Evolutionary conservation across 2,329 filamentous ascomycete genomes (phyloP).

Genomic region (Pestalotiopsis sp.): DNA sequence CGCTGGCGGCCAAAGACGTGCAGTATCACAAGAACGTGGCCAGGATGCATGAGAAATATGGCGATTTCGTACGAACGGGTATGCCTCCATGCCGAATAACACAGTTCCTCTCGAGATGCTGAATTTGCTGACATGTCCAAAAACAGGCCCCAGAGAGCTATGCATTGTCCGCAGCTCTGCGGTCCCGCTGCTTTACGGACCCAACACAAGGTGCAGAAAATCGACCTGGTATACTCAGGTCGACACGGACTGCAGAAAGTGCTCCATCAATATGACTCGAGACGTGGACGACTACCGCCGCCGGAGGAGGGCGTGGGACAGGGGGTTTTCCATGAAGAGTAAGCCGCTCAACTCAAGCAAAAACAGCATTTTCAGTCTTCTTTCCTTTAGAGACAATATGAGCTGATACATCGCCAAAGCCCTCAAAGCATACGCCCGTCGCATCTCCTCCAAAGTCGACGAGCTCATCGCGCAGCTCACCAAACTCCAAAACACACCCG

Average conservation of each 20-base stretch:
- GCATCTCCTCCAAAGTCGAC: neutral
- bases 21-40: constrained; percentile 5
- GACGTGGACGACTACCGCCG: constrained; percentile 4
- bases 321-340: neutral
- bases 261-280: neutral
- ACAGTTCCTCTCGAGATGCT: too few species aligned
- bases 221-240: constrained; percentile 8
- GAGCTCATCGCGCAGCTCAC: constrained; percentile 1
- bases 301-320: constrained; percentile 9
- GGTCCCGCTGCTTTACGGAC: constrained; percentile 3
- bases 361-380: too few species aligned
- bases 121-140: neutral
- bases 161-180: constrained; percentile 3
- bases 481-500: constrained; percentile 2
- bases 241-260: neutral
- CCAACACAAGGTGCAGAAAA: neutral
- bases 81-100: neutral
- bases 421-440: neutral
- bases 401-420: neutral
- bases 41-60: neutral
- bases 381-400: too few species aligned
- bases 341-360: too few species aligned
- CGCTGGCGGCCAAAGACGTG: neutral
- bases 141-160: neutral
- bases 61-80: constrained; percentile 11